These are phyloP conservation scores for Phytophthora sansomeana DNA, from an alignment of 352 stramenopile species.

Conservation along the genomic window DNA sequence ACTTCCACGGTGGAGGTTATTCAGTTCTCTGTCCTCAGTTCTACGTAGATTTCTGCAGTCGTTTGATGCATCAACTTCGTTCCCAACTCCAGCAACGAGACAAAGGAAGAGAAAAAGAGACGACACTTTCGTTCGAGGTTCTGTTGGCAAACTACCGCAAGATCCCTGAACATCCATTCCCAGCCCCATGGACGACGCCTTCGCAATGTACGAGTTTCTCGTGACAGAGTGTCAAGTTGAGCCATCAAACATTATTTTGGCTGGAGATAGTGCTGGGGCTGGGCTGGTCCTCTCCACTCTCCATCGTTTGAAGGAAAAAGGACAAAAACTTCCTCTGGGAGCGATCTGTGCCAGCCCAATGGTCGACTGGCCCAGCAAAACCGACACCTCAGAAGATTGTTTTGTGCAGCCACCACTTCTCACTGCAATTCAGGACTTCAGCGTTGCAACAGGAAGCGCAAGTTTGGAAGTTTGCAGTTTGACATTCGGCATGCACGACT, in stretches of 20 bases:
- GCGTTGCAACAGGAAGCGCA: not conserved
- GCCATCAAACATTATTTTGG: not conserved
- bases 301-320: not conserved
- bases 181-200: constrained; percentile 29
- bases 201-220: constrained; percentile 16
- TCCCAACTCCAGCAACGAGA: too few relatives aligned
- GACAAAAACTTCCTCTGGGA: not conserved
- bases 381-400: too few relatives aligned
- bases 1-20: constrained; percentile 54
- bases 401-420: not conserved
- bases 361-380: too few relatives aligned
- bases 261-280: too few relatives aligned
- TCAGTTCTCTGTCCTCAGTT: constrained; percentile 29
- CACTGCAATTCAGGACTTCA: not conserved
- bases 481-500: not conserved
- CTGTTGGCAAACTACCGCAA: constrained; percentile 47
- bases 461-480: not conserved
- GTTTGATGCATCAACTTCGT: constrained; percentile 10
- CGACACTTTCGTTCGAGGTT: constrained; percentile 28
- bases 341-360: not conserved
- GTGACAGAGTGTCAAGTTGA: too few relatives aligned
- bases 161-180: constrained; percentile 34
- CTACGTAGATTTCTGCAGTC: constrained; percentile 27
- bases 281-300: not conserved
- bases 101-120: too few relatives aligned